Conservation (phyloP, 1,139 yeast species). For the Hemisphaericaspora xylofermentans region DNA sequence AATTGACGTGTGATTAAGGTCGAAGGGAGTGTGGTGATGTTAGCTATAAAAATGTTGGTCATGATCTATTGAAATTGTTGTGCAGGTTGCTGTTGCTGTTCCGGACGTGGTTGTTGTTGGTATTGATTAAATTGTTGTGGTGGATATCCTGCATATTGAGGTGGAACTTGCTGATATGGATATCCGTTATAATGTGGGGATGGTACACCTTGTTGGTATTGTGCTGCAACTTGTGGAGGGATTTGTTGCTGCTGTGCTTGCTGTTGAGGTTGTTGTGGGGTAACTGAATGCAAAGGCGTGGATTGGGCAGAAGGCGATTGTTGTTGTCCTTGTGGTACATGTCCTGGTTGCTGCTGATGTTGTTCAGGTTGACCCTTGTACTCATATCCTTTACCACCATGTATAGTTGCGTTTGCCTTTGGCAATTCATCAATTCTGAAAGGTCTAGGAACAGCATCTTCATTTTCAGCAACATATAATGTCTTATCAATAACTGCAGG, state of each 20-base stretch:
- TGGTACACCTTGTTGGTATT: conserved; percentile 13
- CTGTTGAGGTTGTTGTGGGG: conserved; percentile 14
- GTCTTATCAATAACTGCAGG: conserved; percentile 87
- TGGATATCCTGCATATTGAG: conserved; percentile 28
- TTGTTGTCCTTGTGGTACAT: conserved; percentile 19
- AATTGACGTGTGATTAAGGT: not conserved
- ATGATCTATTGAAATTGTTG: conserved; percentile 8
- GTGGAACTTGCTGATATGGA: conserved; percentile 19
- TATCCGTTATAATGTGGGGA: conserved; percentile 25
- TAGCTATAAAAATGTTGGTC: no score
- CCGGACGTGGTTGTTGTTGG: conserved; percentile 16
- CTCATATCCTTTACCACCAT: conserved; percentile 41
- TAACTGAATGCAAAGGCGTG: not conserved
- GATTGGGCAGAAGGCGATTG: conserved; percentile 13
- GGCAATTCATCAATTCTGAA: conserved; percentile 73
- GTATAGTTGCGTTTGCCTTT: conserved; percentile 44
- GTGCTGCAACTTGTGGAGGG: conserved; percentile 13
- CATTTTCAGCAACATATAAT: conserved; percentile 83
- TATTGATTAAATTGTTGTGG: conserved; percentile 20
- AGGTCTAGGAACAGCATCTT: conserved; percentile 79
- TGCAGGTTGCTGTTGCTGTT: conserved; percentile 6
- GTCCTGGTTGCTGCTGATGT: conserved; percentile 18
- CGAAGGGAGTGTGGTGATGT: not conserved
- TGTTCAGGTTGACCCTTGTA: conserved; percentile 53
- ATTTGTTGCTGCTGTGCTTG: conserved; percentile 14